These are phyloP conservation scores for Fomitopsis betulina DNA, from an alignment of 1,284 basidiomycete genomes.

Conservation along the genomic window DNA sequence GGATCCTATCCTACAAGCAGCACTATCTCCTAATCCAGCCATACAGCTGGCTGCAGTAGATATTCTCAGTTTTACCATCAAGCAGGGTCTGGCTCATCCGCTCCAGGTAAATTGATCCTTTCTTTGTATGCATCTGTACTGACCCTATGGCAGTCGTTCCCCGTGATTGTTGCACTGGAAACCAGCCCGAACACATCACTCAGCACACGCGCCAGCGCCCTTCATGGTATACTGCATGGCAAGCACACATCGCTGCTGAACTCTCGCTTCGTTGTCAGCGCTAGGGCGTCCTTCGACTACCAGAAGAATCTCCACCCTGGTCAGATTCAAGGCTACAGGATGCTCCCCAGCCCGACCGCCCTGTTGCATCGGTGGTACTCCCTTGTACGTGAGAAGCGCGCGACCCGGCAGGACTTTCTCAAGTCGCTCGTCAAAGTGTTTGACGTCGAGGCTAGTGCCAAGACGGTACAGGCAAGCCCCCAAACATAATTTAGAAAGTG, in stretches of 20 bases:
- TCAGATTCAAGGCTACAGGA: constrained; percentile 56
- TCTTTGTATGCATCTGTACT: background rate
- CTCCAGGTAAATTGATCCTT: constrained; percentile 54
- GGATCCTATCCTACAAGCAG: constrained; percentile 75
- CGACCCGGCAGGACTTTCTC: constrained; percentile 81
- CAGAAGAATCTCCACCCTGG: constrained; percentile 57
- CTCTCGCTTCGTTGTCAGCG: constrained; percentile 78
- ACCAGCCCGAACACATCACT: constrained; percentile 66
- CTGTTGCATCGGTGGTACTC: constrained; percentile 89
- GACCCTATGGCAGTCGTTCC: constrained; percentile 66
- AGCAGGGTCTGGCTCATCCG: constrained; percentile 94
- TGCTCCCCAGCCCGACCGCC: constrained; percentile 55
- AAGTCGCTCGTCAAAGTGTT: constrained; percentile 80
- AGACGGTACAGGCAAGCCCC: constrained; percentile 41
- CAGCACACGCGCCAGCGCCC: constrained; percentile 70
- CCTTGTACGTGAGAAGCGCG: constrained; percentile 86
- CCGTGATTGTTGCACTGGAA: constrained; percentile 90
- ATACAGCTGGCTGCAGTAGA: constrained; percentile 88
- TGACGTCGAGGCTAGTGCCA: constrained; percentile 50
- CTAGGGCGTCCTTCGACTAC: constrained; percentile 79
- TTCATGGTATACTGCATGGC: constrained; percentile 80
- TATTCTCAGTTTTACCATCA: constrained; percentile 88
- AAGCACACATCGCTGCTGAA: constrained; percentile 92
- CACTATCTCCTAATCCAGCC: constrained; percentile 62
- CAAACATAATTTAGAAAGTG: background rate